Conservation (phyloP, 106 monocot species). For the Apostasia shenzhenica region DNA sequence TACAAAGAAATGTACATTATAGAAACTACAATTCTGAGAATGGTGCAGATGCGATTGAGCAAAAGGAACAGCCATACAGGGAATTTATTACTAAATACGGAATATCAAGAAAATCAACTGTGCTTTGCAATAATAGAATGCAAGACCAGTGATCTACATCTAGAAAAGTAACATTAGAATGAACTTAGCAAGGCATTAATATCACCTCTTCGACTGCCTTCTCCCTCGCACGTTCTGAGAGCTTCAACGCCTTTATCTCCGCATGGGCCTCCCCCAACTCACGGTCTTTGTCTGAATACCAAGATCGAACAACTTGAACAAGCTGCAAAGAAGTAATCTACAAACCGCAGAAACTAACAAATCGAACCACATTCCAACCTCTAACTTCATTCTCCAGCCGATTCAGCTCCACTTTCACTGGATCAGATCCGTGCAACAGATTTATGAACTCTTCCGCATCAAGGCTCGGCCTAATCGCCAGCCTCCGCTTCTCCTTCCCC, state of each 20-base stretch:
- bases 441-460: slow-evolving; percentile 71
- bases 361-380: slow-evolving; percentile 37
- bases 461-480: slow-evolving; percentile 37
- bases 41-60: too few species aligned
- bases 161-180: not conserved
- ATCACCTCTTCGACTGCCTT: slow-evolving; percentile 70
- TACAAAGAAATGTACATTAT: too few species aligned
- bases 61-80: not conserved
- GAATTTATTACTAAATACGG: not conserved
- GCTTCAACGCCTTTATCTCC: slow-evolving; percentile 65
- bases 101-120: too few species aligned
- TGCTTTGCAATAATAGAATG: not conserved
- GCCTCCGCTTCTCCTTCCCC: slow-evolving; percentile 21
- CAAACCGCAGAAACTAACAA: not conserved
- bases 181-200: not conserved
- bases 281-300: slow-evolving; percentile 58
- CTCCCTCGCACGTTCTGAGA: slow-evolving; percentile 74
- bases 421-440: slow-evolving; percentile 79
- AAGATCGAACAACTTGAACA: not conserved
- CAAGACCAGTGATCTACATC: not conserved
- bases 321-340: not conserved
- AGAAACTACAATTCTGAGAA: too few species aligned
- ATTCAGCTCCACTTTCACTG: slow-evolving; percentile 71
- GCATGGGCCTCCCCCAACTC: slow-evolving; percentile 62
- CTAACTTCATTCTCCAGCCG: slow-evolving; percentile 82